Conservation (phyloP, 495 filamentous ascomycete species). For the Chaetomium cochliodes region DNA sequence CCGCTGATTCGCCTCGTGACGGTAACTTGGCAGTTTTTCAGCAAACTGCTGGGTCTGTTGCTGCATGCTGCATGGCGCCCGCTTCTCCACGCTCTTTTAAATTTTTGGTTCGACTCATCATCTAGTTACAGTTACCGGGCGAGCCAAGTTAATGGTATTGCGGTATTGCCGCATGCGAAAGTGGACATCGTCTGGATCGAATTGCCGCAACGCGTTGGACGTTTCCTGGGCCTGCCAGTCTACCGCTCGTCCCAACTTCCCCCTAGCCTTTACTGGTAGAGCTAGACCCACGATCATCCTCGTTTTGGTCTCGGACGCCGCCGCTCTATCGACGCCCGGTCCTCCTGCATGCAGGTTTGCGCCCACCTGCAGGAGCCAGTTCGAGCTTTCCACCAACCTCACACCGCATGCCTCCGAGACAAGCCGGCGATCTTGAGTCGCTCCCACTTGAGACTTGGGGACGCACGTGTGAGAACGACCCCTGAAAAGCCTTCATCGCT, state of each 20-base stretch:
- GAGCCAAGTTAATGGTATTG: background rate
- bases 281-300: background rate
- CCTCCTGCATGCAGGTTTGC: conserved; percentile 26
- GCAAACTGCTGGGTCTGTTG: background rate
- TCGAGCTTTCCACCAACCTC: conserved; percentile 23
- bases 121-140: background rate
- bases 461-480: conserved; percentile 11
- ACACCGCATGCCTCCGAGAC: conserved; percentile 18
- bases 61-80: conserved; percentile 7
- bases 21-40: background rate
- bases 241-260: background rate
- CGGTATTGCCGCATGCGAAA: background rate
- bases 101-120: background rate
- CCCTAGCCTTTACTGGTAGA: background rate
- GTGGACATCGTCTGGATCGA: background rate
- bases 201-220: background rate
- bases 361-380: conserved; percentile 30
- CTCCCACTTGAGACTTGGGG: conserved; percentile 15
- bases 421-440: conserved; percentile 4
- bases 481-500: conserved; percentile 10
- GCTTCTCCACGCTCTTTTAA: background rate
- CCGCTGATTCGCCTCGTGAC: background rate
- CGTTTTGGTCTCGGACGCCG: conserved; percentile 3
- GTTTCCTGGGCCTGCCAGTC: background rate
- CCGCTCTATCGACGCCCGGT: conserved; percentile 12